Evolutionary conservation across 164 flowering plant genomes (phyloP).

Genomic region (Macadamia tetraphylla): DNA sequence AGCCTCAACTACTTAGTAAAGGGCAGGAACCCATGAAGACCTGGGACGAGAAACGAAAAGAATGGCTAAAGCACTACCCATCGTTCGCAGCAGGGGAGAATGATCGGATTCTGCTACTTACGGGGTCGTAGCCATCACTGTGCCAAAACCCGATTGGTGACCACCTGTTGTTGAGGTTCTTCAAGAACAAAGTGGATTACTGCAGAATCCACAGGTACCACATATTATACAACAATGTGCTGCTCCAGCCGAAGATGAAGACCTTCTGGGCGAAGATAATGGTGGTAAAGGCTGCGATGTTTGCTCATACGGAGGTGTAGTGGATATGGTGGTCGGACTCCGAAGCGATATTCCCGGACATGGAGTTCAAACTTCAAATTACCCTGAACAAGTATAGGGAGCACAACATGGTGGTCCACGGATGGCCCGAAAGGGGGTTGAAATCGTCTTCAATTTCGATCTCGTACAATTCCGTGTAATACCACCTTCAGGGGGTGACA

Average conservation of each 20-base stretch:
- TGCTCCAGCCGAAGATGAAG: constrained; percentile 58
- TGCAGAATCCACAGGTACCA: constrained; percentile 43
- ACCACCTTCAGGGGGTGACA: no score
- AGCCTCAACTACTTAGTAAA: constrained; percentile 24
- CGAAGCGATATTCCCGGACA: no score
- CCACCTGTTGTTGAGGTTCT: constrained; percentile 36
- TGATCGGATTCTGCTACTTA: constrained; percentile 17
- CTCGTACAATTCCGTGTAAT: no score
- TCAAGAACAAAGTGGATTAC: constrained; percentile 56
- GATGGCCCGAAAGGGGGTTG: no score
- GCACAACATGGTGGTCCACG: no score
- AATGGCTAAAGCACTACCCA: constrained; percentile 34
- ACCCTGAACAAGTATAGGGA: no score
- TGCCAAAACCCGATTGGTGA: constrained; percentile 42
- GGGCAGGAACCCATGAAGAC: constrained; percentile 14
- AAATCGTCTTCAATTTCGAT: no score
- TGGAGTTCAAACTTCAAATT: no score
- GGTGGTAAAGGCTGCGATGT: constrained; percentile 72
- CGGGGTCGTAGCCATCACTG: constrained; percentile 32
- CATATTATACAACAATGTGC: constrained; percentile 40
- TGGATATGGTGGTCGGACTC: constrained; percentile 99
- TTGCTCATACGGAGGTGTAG: constrained; percentile 95
- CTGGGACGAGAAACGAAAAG: constrained; percentile 37
- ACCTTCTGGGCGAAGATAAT: constrained; percentile 85
- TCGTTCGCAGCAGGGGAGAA: constrained; percentile 16